Percentiles rank a stretch among this genome's conserved stretches.
Conservation (phyloP, 2,329 filamentous ascomycete genomes). For the Colletotrichum australisinense region DNA sequence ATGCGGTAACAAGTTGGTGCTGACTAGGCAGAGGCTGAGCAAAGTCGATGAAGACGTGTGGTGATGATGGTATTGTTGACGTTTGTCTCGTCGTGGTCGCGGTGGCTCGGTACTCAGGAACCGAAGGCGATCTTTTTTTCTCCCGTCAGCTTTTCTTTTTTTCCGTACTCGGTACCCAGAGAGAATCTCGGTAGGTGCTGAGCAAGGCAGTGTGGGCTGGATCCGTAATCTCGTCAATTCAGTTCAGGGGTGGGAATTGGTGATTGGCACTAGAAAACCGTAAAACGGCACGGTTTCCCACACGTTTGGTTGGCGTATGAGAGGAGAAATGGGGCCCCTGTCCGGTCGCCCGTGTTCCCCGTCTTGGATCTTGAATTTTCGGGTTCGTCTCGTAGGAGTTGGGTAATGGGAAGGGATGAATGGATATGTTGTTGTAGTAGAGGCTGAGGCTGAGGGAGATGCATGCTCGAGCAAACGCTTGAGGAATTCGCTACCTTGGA, state of each 20-base stretch:
- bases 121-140: neutral
- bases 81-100: neutral
- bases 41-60: constrained; percentile 7
- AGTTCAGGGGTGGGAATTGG: constrained; percentile 21
- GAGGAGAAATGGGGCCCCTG: constrained; percentile 19
- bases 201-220: constrained; percentile 7
- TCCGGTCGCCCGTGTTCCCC: neutral
- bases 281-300: constrained; percentile 16
- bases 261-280: constrained; percentile 21
- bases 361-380: neutral
- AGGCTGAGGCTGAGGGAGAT: neutral
- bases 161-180: neutral
- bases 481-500: neutral
- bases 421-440: neutral
- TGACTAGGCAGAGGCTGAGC: neutral
- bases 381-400: neutral
- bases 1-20: neutral
- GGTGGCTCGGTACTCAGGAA: neutral
- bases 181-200: neutral
- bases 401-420: neutral
- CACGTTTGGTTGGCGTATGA: constrained; percentile 19
- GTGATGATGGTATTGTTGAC: constrained; percentile 11
- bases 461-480: neutral
- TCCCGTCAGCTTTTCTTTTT: constrained; percentile 2
- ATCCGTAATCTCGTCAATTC: constrained; percentile 32